These are phyloP conservation scores for Epichloe aotearoae DNA, from an alignment of 2,329 filamentous ascomycete species.

Conservation along the genomic window DNA sequence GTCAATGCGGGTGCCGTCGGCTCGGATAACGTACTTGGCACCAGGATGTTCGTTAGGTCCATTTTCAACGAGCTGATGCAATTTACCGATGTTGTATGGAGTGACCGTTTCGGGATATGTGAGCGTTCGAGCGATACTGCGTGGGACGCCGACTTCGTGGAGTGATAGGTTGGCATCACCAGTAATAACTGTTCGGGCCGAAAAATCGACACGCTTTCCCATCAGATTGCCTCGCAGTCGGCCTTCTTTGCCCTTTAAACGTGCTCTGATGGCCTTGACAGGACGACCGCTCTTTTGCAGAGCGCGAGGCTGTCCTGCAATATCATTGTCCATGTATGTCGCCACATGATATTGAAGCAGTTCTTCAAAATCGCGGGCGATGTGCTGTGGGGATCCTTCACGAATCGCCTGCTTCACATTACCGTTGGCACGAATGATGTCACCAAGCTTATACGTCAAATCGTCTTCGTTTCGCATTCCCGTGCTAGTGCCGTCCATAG, in stretches of 20 bases:
- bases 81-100: conserved; percentile 89
- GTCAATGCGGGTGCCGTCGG: conserved; percentile 89
- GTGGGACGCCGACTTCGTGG: conserved; percentile 92
- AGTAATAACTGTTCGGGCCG: conserved; percentile 97
- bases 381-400: conserved; percentile 84
- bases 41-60: conserved; percentile 92
- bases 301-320: conserved; percentile 86
- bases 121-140: conserved; percentile 80
- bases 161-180: conserved; percentile 94
- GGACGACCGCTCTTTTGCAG: conserved; percentile 94
- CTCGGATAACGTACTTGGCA: conserved; percentile 90
- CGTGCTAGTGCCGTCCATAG: conserved; percentile 85
- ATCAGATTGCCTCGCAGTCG: conserved; percentile 97
- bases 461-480: conserved; percentile 96
- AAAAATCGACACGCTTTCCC: conserved; percentile 99
- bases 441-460: conserved; percentile 96
- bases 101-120: conserved; percentile 98
- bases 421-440: conserved; percentile 94
- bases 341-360: conserved; percentile 95
- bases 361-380: conserved; percentile 79
- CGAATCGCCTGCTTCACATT: conserved; percentile 85
- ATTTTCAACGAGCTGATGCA: conserved; percentile 81
- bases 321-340: conserved; percentile 99
- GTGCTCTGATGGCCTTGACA: conserved; percentile 90
- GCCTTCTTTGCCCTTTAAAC: conserved; percentile 97